Percentiles rank a stretch among this genome's conserved stretches.
phyloP scores from a whole-genome alignment of 345 rosid genomes.

The Physaria fendleri region DNA sequence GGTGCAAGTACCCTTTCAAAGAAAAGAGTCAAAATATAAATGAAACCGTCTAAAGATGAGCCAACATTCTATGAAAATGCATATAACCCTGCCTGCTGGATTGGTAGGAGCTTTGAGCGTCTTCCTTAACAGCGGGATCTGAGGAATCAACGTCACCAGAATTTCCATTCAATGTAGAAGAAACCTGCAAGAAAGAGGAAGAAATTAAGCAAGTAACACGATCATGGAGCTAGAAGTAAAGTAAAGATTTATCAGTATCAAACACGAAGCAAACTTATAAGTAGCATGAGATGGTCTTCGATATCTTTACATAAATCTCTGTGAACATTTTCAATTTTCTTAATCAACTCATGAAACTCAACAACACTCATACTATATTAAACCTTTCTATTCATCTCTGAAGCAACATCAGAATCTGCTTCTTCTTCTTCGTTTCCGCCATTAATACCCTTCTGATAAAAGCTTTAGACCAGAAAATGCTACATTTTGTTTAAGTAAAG shows the following conservation, averaged over 20 bases:
- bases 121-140: constrained; percentile 60
- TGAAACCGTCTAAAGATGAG: neutral
- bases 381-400: constrained; percentile 77
- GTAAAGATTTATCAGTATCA: neutral
- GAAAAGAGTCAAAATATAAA: neutral
- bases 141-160: constrained; percentile 38
- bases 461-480: constrained; percentile 57
- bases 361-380: constrained; percentile 46
- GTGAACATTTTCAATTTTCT: constrained; percentile 55
- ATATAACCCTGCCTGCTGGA: constrained; percentile 49
- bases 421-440: constrained; percentile 47
- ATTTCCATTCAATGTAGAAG: constrained; percentile 42
- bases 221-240: neutral
- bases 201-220: neutral
- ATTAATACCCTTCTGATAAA: constrained; percentile 72
- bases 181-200: constrained; percentile 43
- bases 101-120: constrained; percentile 63
- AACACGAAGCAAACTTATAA: too few relatives aligned
- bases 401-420: too few relatives aligned
- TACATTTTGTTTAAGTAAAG: constrained; percentile 51
- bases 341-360: constrained; percentile 39
- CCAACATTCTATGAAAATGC: neutral
- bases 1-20: constrained; percentile 61
- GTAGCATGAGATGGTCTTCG: constrained; percentile 15
- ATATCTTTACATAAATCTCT: constrained; percentile 43